Evolutionary conservation across 768 basidiomycete species (phyloP), one percentile per base, ranked within the genome.

Genomic region (Rhodotorula graminis): DNA sequence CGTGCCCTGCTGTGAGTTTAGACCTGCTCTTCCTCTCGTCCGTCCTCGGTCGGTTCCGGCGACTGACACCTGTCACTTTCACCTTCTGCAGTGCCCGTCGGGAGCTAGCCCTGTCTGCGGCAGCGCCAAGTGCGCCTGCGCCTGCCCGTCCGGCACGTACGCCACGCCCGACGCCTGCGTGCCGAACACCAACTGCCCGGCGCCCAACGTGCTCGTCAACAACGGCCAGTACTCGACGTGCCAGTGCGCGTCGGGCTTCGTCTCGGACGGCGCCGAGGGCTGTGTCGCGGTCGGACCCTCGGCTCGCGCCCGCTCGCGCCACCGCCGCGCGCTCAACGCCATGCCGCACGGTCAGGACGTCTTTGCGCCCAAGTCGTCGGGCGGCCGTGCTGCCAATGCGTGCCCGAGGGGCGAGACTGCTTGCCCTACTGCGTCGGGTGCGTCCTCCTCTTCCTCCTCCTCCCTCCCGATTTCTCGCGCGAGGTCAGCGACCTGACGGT

Each of bases 341-440:
- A 42, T 64, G 62, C 62, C 44, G 33, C n/a, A 58, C 63, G 63
- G 52, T 14, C 71, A 72, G 44, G 52, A 53, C 21, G 67, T 68
- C 31, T 60, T 64, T n/a, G 56, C 46, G 19, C 66, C 71, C 18
- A 25, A 18, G 40, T 23, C 61, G 25, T 67, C 65, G 7, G 61
- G 64, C 29, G 27, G 29, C 19, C 47, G 25, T 25, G 49, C 46
- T 5, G n/a, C 19, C n/a, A 3, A 19, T 19, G 18, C 44, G 2
- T 72, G 71, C 65, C 65, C 71, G 15, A 47, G 40, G 5, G 53
- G 55, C 60, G 71, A 72, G 55, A 72, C 71, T 8, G 71, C 71
- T 15, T 72, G 71, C 55, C 65, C 65, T 0, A 42, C 55, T 5
- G 31, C 52, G 2, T 62, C 66, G 3, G 66, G 70, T 71, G 25